Conservation (phyloP, 2,329 filamentous ascomycete genomes). For the Ceratocystis colombiana region DNA sequence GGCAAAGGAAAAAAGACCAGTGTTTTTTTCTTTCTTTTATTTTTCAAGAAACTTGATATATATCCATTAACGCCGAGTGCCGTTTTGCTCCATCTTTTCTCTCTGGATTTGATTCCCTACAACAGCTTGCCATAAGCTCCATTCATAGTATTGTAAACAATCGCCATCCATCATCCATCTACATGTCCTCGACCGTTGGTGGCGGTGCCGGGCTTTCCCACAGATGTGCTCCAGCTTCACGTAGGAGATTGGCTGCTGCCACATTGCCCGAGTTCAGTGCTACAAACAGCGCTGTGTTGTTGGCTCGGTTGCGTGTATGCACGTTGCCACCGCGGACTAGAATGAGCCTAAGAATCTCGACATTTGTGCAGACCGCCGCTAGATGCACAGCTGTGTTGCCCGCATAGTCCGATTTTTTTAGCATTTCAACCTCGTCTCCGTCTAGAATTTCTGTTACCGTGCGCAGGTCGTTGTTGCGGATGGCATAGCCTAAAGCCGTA, state of each 20-base stretch:
- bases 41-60: neutral
- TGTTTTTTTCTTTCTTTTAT: neutral
- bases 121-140: neutral
- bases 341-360: constrained; percentile 48
- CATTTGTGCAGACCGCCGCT: constrained; percentile 45
- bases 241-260: constrained; percentile 45
- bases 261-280: constrained; percentile 48
- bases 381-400: constrained; percentile 62
- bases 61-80: constrained; percentile 10
- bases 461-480: constrained; percentile 58
- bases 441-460: constrained; percentile 58
- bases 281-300: constrained; percentile 56
- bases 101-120: neutral
- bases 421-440: constrained; percentile 52
- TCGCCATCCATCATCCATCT: neutral
- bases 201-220: constrained; percentile 37
- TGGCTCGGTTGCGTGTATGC: constrained; percentile 53
- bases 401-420: constrained; percentile 69
- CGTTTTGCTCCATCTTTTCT: neutral
- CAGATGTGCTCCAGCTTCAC: constrained; percentile 50
- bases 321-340: constrained; percentile 55
- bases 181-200: constrained; percentile 17
- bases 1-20: neutral
- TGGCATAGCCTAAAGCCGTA: constrained; percentile 68
- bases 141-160: neutral